Evolutionary conservation across 352 stramenopile species (phyloP).

Genomic region (Phytophthora multivora): DNA sequence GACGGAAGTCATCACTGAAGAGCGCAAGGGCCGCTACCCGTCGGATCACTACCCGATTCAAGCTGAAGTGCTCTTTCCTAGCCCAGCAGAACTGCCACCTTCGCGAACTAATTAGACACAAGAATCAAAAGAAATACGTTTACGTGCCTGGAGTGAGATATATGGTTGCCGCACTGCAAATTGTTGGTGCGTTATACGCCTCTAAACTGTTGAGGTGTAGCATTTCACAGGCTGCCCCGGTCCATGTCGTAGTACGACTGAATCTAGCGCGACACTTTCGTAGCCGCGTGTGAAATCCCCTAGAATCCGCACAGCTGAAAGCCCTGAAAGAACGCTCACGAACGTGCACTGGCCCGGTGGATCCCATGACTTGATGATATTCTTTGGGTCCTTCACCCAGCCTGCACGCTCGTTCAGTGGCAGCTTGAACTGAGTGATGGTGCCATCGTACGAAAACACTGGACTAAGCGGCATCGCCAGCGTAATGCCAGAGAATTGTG

Average conservation of each 20-base stretch:
- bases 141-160: conserved; percentile 18
- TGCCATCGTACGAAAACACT: conserved; percentile 83
- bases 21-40: conserved; percentile 79
- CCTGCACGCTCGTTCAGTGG: conserved; percentile 80
- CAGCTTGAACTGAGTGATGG: conserved; percentile 81
- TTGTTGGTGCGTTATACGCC: conserved; percentile 27
- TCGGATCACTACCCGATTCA: conserved; percentile 91
- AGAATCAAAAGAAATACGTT: conserved; percentile 27
- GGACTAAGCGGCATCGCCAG: conserved; percentile 84
- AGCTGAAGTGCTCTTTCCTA: conserved; percentile 77
- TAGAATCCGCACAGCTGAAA: conserved; percentile 87
- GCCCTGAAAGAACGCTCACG: conserved; percentile 84
- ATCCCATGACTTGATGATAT: conserved; percentile 80
- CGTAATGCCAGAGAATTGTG: conserved; percentile 77
- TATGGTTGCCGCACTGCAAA: conserved; percentile 8
- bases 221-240: conserved; percentile 40
- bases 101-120: conserved; percentile 28
- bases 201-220: conserved; percentile 35
- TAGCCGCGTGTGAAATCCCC: conserved; percentile 92
- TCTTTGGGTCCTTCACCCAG: conserved; percentile 93
- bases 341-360: conserved; percentile 85
- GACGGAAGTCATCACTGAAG: conserved; percentile 85
- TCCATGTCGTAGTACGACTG: conserved; percentile 71
- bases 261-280: conserved; percentile 91
- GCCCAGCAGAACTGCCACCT: conserved; percentile 55